Evolutionary conservation across 1,284 basidiomycete genomes (phyloP), one percentile per base, ranked within the genome.

Genomic region (Cutaneotrichosporon spelunceum): DNA sequence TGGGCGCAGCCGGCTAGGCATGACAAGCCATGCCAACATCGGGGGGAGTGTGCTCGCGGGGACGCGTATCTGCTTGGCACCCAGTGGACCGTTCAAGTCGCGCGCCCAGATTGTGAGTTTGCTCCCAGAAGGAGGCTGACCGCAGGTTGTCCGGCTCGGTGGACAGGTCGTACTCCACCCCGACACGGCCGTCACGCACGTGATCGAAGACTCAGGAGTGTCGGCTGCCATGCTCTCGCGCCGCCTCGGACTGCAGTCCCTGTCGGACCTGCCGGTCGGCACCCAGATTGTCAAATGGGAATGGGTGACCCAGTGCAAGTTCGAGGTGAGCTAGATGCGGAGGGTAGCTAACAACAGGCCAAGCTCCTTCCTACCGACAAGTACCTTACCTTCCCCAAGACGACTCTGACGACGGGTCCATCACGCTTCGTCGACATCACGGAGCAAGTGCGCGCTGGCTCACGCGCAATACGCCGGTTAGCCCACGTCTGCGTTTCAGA

Each of bases 161-260:
- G 76, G 74, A 2, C 47, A 66, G 3, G 72, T 73, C 27, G 66
- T 68, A 11, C 50, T 74, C 1, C 66, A 71, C n/a, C 70, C 74
- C 1, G 73, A 78, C 56, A 76, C 71, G 9, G 70, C 75, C 8
- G 69, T 73, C 48, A 76, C 75, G 2, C 75, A 78, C 42, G 72
- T 78, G 26, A 70, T 78, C 24, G 70, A 70, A 44, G 73, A 78
- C 53, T 45, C 61, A 1, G 69, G 68, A 4, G 49, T 48, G 5
- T 69, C 70, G 0, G 56, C 57, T 10, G 45, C 53, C 1, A 7
- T 55, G 13, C 61, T 74, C 9, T 62, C 69, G 6, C 61, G 62
- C 11, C 58, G 67, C 24, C 66, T 78, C 3, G 73, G 72, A 0
- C 42, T 78, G 10, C 59, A 70, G 19, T 48, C 69, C 2, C 60